Percentiles rank a stretch among this genome's conserved stretches.
Evolutionary conservation across 371 early-diverging fungal genomes (phyloP).

Genomic region (Haplosporangium sp.): DNA sequence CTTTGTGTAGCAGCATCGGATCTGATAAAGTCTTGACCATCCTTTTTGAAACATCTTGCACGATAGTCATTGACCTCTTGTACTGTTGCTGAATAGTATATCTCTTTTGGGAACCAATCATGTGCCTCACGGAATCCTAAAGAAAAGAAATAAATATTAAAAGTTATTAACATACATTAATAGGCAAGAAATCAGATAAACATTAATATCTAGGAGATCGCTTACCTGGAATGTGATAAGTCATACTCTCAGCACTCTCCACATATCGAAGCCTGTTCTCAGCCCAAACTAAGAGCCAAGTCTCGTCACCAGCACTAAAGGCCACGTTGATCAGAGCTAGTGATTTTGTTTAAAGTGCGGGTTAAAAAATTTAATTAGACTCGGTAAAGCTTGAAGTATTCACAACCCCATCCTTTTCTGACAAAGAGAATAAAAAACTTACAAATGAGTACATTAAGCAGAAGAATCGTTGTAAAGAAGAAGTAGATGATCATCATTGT

Average conservation of each 20-base stretch:
- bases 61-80: constrained; percentile 4
- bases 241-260: constrained; percentile 18
- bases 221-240: constrained; percentile 13
- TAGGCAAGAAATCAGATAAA: not conserved
- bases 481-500: constrained; percentile 20
- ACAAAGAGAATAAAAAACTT: not conserved
- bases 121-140: not conserved
- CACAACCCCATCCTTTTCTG: too few relatives aligned
- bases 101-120: not conserved
- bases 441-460: constrained; percentile 37
- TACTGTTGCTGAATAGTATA: constrained; percentile 3
- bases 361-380: too few relatives aligned
- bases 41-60: not conserved
- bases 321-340: constrained; percentile 24
- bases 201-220: not conserved
- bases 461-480: constrained; percentile 25
- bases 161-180: not conserved
- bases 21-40: not conserved
- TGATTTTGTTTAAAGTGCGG: too few relatives aligned
- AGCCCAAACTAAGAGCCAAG: constrained; percentile 9
- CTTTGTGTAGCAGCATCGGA: not conserved
- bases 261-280: constrained; percentile 15
- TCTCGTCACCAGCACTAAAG: constrained; percentile 4
- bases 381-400: too few relatives aligned
- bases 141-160: not conserved